Conservation (phyloP, 1,139 yeast species). For the Sugiyamaella neomexicana region DNA sequence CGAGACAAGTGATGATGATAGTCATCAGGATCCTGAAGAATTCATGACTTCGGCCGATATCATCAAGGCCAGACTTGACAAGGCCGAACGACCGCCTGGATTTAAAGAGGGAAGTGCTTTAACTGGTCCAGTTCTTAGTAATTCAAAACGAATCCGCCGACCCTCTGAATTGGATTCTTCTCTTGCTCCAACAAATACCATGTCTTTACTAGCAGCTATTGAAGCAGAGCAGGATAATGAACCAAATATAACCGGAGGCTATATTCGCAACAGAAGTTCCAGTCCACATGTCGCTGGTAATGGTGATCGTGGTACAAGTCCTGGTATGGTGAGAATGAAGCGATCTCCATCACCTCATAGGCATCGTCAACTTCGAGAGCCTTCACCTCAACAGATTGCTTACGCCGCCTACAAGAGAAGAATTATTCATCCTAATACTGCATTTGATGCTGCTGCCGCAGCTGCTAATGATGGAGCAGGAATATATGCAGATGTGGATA, state of each 20-base stretch:
- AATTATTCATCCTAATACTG: slow-evolving; percentile 46
- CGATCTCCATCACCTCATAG: slow-evolving; percentile 22
- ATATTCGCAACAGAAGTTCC: not conserved
- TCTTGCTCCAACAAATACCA: slow-evolving; percentile 41
- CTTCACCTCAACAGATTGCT: slow-evolving; percentile 55
- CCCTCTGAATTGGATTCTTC: slow-evolving; percentile 21
- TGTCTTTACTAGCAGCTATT: slow-evolving; percentile 42
- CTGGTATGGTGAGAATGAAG: slow-evolving; percentile 1
- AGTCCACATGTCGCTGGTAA: slow-evolving; percentile 3
- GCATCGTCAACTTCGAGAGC: slow-evolving; percentile 40
- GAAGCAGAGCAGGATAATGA: slow-evolving; percentile 32
- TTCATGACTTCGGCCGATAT: slow-evolving; percentile 3
- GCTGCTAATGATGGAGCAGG: slow-evolving; percentile 19
- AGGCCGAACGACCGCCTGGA: slow-evolving; percentile 19
- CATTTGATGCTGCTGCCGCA: slow-evolving; percentile 34
- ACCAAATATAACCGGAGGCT: not conserved
- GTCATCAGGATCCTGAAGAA: slow-evolving; percentile 18
- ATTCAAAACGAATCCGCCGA: slow-evolving; percentile 8
- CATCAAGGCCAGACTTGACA: slow-evolving; percentile 4
- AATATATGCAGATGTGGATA: slow-evolving; percentile 32
- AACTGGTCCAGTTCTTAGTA: slow-evolving; percentile 18
- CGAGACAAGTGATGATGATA: slow-evolving; percentile 48
- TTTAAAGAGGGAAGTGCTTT: slow-evolving; percentile 18
- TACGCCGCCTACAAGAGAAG: slow-evolving; percentile 47
- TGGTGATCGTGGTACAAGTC: slow-evolving; percentile 2